Evolutionary conservation across 805 yeast genomes (phyloP), one percentile per base, ranked within the genome.

Genomic region (Candida pseudoglaebosa): DNA sequence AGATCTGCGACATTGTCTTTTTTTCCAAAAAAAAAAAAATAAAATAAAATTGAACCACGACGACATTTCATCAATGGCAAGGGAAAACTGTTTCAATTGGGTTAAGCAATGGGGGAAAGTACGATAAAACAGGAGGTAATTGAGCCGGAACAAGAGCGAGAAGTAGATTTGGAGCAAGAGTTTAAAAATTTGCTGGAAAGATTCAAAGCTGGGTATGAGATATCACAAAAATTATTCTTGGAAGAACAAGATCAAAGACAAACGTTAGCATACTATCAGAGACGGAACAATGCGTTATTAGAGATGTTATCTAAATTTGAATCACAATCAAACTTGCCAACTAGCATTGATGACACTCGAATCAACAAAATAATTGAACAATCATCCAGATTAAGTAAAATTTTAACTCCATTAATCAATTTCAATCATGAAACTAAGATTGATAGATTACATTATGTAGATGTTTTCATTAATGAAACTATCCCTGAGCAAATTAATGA

Each of bases 401-500:
- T 29, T 2, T 47, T 60, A 4, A 36, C 34, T 15, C 59, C 56
- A 13, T 44, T 56, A 4, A 22, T 48, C 2, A 32, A 52, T 5
- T 24, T 46, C 2, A 30, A 19, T 10, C 43, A 39, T 4, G 40
- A 41, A 5, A 40, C 44, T 5, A 35, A 28, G 12, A 36, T 61
- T 4, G 47, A 50, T 13, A 49, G 49, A n/a, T 45, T 47, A 5
- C 46, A 48, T 26, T 47, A 52, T 13, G 44, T 59, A 6, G 57
- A 61, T 36, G 47, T 66, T 7, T 53, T 56, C 17, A 44, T 65
- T n/a, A 48, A 44, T n/a, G 74, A 68, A 38, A 43, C 56, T 28
- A 47, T 67, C 2, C 62, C 72, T 2, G 74, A 67, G 10, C 47
- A 66, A 15, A 45, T 57, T 14, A 49, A 57, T 31, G 74, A 68